Base-by-base conservation (phyloP, 345 rosid species). In the Populus pruinosa region DNA sequence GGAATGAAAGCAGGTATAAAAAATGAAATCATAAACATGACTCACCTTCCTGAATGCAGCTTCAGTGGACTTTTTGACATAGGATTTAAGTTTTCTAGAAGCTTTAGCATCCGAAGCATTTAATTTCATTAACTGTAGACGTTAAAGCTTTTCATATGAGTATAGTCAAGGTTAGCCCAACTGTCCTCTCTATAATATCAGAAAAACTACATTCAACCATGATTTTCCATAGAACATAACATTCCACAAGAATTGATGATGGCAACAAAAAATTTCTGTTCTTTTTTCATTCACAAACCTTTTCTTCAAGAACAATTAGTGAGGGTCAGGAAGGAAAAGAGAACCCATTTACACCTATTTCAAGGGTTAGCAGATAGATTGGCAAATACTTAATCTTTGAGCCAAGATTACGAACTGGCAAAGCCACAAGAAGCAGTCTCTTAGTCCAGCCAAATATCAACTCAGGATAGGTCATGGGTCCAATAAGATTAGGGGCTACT, bases 41-140 rank as follows among this genome's bases (percentile, higher is more conserved):
- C 95, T 88, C 77, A 91, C 99, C 92, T 89, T 88, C 72, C 81
- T 84, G 76, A 79, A 89, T 80, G 90, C 94, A 82, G 94, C 93
- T 87, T 92, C 85, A 65, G 85, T 71, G 39, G 98, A 90, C 69
- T 77, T 90, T 86, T 85, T 87, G 80, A 92, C 94, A 69, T 86
- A 92, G 62, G 77, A 74, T 79, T 87, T 91, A 82, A 92, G 80
- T 77, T 86, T 92, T 79, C 78, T 79, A 44, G 79, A 78, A 82
- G 86, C 82, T 79, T 78, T 73, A 44, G 83, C 88, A 77, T 86
- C 79, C 80, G 83, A 69, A 75, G 84, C 35, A 77, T 77, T 77
- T 81, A 91, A 86, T 72, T 77, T 85, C 69, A 59, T 78, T 71
- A 88, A 83, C 99, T 96, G 84, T 83, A 87, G 61, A 70, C 67